Base-by-base conservation (phyloP, 78 protist genomes). In the Guillardia theta region DNA sequence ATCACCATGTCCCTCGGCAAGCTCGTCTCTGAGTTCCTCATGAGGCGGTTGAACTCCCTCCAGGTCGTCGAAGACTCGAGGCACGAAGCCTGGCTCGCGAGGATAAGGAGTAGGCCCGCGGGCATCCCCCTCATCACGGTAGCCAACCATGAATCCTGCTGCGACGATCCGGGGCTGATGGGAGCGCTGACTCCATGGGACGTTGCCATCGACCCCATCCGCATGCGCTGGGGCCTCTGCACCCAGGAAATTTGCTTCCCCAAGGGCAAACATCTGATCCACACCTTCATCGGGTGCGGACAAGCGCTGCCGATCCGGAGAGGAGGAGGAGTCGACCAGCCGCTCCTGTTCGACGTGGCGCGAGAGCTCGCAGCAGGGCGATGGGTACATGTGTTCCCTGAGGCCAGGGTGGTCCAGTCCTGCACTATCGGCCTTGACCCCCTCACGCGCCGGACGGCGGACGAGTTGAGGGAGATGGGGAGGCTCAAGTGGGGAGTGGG, bases 401-500 rank as follows among this genome's bases (percentile, higher is more conserved):
- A 64, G 80, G 80, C 39, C 10, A 24, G 80, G 44, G 80, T 64
- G 19, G 80, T 64, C 10, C 80, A 64, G 80, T 8, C 39, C 41
- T 10, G 12, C 33, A 53, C 33, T 18, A 12, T 53, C 18, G 62
- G 33, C 62, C 18, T 53, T 12, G 62, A 53, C 18, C 33, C 62
- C 62, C 62, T 53, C 62, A 53, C 62, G 33, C 12, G 33, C 33
- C 62, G 62, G 33, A 21, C 62, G 62, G 33, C 62, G 18, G 80
- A 64, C 44, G 80, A 64, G 80, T 36, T 64, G 10, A 36, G 44
- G 12, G 41, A 6, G 44, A 64, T 30, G 80, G 80, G 80, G 80
- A 24, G 80, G 10, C 80, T 64, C 80, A 64, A 64, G 80, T 64
- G 80, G 80, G 80, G 80, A 8, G 80, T 64, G 10, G 80, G 41